Evolutionary conservation across 441 rosid genomes (phyloP).

Genomic region (Pelargonium fulgidum): DNA sequence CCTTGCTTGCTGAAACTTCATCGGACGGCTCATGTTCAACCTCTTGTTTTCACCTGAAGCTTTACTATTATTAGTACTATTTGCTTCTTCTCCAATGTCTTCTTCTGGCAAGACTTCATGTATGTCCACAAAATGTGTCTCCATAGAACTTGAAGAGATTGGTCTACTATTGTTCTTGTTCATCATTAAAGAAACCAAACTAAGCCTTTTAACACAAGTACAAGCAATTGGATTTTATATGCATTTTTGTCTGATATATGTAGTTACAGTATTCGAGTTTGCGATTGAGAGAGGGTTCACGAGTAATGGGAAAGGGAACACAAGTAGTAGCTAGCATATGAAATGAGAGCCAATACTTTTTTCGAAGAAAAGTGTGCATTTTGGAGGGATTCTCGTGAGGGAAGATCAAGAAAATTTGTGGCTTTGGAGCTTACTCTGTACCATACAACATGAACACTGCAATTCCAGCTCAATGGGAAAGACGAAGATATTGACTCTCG

Average conservation of each 20-base stretch:
- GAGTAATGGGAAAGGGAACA: conserved; percentile 16
- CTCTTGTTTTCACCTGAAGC: neutral
- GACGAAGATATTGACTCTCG: neutral
- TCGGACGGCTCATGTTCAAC: neutral
- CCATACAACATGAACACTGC: conserved; percentile 7
- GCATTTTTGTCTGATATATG: too few relatives aligned
- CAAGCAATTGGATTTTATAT: neutral
- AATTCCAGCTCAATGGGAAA: conserved; percentile 27
- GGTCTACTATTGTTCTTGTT: neutral
- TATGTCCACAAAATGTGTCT: neutral
- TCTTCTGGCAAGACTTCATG: neutral
- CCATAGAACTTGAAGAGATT: neutral
- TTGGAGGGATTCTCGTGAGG: conserved; percentile 14
- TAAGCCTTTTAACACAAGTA: neutral
- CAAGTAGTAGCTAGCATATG: conserved; percentile 29
- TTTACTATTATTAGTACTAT: too few relatives aligned
- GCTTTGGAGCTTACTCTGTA: conserved; percentile 18
- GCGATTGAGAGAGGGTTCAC: neutral
- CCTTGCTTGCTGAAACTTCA: neutral
- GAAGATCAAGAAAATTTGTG: conserved; percentile 19
- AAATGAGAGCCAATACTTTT: conserved; percentile 34
- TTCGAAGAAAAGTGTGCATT: conserved; percentile 20
- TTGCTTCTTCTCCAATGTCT: neutral
- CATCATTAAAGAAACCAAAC: neutral
- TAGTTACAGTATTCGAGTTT: neutral